phyloP scores from a whole-genome alignment of 257 asterid species.

The Knoxia roxburghii region DNA sequence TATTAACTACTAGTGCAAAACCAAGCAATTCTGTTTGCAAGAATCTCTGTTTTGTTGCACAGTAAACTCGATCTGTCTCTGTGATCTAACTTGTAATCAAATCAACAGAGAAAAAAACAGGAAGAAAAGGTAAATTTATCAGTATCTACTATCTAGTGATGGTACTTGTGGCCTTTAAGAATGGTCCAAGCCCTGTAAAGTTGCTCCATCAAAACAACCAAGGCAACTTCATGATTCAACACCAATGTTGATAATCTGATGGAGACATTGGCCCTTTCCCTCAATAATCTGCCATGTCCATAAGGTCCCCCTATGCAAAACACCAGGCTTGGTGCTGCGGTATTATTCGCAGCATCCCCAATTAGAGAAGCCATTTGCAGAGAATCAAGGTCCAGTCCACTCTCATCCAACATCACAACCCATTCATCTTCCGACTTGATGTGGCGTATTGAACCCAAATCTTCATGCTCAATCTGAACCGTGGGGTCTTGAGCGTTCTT shows the following conservation, averaged over 20 bases:
- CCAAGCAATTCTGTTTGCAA: no score
- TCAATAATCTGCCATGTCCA: slow-evolving; percentile 70
- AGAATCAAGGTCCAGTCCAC: slow-evolving; percentile 53
- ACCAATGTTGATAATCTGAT: slow-evolving; percentile 69
- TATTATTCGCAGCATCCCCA: slow-evolving; percentile 63
- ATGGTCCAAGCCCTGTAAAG: slow-evolving; percentile 97
- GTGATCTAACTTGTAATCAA: not conserved
- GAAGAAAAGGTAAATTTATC: no score
- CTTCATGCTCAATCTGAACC: slow-evolving; percentile 88
- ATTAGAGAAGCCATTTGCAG: slow-evolving; percentile 71
- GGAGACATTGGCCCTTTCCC: slow-evolving; percentile 59
- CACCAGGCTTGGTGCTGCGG: slow-evolving; percentile 58
- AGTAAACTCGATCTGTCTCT: not conserved
- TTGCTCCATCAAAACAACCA: slow-evolving; percentile 74
- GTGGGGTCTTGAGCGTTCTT: slow-evolving; percentile 62
- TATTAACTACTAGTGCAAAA: no score
- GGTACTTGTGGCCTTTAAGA: slow-evolving; percentile 87
- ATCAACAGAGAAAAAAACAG: not conserved
- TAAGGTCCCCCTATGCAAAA: slow-evolving; percentile 91
- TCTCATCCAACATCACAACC: slow-evolving; percentile 85
- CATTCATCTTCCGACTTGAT: slow-evolving; percentile 63
- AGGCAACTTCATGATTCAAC: slow-evolving; percentile 79
- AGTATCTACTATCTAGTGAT: slow-evolving; percentile 40
- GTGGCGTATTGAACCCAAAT: slow-evolving; percentile 44
- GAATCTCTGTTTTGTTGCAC: no score